A percentile compares a stretch with the other conserved stretches of the same genome.
These are phyloP conservation scores for Xylaria sp. DNA, from an alignment of 2,329 filamentous ascomycete genomes.

Conservation along the genomic window DNA sequence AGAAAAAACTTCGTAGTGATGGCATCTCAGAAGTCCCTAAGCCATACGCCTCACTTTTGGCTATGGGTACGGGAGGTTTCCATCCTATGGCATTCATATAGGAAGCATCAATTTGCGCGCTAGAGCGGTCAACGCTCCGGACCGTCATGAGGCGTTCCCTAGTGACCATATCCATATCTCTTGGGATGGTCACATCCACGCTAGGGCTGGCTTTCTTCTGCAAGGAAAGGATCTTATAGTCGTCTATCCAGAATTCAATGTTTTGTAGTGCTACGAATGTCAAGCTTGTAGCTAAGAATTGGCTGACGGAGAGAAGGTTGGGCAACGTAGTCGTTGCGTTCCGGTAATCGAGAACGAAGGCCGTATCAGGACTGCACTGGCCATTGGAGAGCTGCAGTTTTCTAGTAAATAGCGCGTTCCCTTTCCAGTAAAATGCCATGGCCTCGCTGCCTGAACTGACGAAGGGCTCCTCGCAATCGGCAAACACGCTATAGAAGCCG, in stretches of 20 bases:
- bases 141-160: slow-evolving; percentile 90
- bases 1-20: slow-evolving; percentile 80
- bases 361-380: slow-evolving; percentile 73
- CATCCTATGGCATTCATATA: slow-evolving; percentile 90
- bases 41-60: slow-evolving; percentile 58
- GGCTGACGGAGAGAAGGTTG: slow-evolving; percentile 81
- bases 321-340: slow-evolving; percentile 87
- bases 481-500: slow-evolving; percentile 98
- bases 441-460: slow-evolving; percentile 90
- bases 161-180: slow-evolving; percentile 80
- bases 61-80: slow-evolving; percentile 62
- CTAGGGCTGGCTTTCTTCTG: slow-evolving; percentile 86
- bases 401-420: slow-evolving; percentile 94
- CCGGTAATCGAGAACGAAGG: slow-evolving; percentile 94
- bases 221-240: slow-evolving; percentile 78
- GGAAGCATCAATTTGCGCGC: slow-evolving; percentile 87
- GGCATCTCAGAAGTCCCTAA: slow-evolving; percentile 57
- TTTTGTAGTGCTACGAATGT: slow-evolving; percentile 90
- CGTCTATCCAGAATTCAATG: slow-evolving; percentile 90
- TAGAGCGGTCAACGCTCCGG: slow-evolving; percentile 77
- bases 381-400: slow-evolving; percentile 75
- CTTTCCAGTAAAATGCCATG: slow-evolving; percentile 99
- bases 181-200: slow-evolving; percentile 72
- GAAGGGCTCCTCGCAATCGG: slow-evolving; percentile 97
- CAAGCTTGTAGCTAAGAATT: slow-evolving; percentile 92